Percentiles rank a stretch among this genome's conserved stretches.
These are phyloP conservation scores for Xylaria arbuscula DNA, from an alignment of 2,329 filamentous ascomycete genomes.

Conservation along the genomic window DNA sequence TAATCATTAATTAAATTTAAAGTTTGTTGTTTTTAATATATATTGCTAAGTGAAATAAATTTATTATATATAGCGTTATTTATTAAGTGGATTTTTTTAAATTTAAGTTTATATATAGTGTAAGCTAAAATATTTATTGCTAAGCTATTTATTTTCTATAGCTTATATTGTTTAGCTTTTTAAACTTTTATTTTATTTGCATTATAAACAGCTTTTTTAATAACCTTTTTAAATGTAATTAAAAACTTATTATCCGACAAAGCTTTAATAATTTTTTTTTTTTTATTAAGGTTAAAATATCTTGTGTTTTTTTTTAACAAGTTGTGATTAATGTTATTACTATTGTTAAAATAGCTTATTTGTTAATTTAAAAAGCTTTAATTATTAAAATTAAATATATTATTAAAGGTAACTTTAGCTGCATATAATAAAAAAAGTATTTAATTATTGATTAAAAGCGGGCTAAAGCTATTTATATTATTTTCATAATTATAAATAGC, in stretches of 20 bases:
- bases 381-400: background rate
- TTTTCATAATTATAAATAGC: background rate
- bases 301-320: background rate
- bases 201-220: background rate
- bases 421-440: background rate
- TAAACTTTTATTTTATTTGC: background rate
- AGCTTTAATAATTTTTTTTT: background rate
- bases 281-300: background rate
- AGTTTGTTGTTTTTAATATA: background rate
- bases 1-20: background rate
- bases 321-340: background rate
- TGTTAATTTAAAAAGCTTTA: background rate
- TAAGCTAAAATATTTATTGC: background rate
- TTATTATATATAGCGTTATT: background rate
- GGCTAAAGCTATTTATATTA: background rate
- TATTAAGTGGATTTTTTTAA: background rate
- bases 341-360: background rate
- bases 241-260: slow-evolving; percentile 12
- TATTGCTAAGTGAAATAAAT: background rate
- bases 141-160: no score
- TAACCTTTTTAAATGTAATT: background rate
- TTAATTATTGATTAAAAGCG: background rate
- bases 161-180: background rate
- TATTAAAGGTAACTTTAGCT: background rate
- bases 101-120: background rate